Conservation (phyloP, 1,284 basidiomycete genomes). For the Fomitopsis betulina region DNA sequence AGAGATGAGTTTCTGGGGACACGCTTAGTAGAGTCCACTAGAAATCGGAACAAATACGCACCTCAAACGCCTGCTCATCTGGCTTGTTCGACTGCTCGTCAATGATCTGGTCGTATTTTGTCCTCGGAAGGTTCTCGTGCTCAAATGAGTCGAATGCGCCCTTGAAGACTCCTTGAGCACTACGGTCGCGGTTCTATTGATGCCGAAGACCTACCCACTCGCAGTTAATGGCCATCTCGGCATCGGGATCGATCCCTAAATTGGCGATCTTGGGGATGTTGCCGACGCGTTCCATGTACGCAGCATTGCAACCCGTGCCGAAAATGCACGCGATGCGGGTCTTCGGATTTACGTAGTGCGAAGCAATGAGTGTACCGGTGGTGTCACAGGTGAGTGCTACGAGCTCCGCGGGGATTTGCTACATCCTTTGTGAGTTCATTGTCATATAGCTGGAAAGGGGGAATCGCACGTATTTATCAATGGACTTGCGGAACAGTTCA, state of each 20-base stretch:
- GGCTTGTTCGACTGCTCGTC: constrained; percentile 97
- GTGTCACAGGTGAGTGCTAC: constrained; percentile 96
- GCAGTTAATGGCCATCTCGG: constrained; percentile 95
- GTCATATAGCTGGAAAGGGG: neutral
- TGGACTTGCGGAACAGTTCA: constrained; percentile 84
- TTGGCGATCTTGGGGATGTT: constrained; percentile 77
- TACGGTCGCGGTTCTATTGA: too few relatives aligned
- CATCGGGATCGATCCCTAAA: constrained; percentile 65
- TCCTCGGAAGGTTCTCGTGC: constrained; percentile 91
- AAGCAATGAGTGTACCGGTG: constrained; percentile 95
- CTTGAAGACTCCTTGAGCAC: constrained; percentile 33
- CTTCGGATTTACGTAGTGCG: constrained; percentile 88
- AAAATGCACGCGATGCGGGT: constrained; percentile 97
- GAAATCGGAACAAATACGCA: constrained; percentile 23
- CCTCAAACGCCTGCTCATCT: constrained; percentile 90
- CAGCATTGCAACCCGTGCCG: constrained; percentile 98
- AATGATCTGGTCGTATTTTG: constrained; percentile 91
- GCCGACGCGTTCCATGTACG: constrained; percentile 88
- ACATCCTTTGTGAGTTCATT: constrained; percentile 7
- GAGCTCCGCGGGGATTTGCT: constrained; percentile 73
- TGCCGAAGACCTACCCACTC: constrained; percentile 67
- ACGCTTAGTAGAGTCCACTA: neutral
- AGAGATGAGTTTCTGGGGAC: constrained; percentile 89
- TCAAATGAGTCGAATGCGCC: constrained; percentile 97
- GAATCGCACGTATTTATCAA: constrained; percentile 65